These are phyloP conservation scores for Ophiorrhiza pumila DNA, from an alignment of 257 asterid genomes.

Conservation along the genomic window DNA sequence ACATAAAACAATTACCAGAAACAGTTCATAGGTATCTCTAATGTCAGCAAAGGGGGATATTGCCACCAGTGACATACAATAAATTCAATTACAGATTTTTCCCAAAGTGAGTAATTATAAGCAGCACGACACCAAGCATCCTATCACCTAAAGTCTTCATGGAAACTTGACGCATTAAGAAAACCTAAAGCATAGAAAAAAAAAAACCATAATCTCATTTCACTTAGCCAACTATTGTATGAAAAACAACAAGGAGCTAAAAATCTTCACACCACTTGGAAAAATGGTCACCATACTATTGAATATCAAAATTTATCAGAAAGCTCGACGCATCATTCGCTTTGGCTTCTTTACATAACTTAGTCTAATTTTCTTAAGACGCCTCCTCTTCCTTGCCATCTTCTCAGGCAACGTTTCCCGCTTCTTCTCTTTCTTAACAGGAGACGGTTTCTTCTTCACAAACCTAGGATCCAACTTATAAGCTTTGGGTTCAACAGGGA, in stretches of 20 bases:
- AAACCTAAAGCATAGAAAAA: background rate
- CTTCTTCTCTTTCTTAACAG: slow-evolving; percentile 76
- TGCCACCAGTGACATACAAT: background rate
- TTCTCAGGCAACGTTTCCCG: slow-evolving; percentile 90
- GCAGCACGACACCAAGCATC: background rate
- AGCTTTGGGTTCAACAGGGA: slow-evolving; percentile 58
- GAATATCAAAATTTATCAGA: slow-evolving; percentile 26
- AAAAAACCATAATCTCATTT: background rate
- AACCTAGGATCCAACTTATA: slow-evolving; percentile 73
- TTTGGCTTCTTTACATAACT: slow-evolving; percentile 94
- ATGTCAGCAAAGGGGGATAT: background rate
- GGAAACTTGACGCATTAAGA: background rate
- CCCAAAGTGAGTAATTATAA: background rate
- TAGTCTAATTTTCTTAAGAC: slow-evolving; percentile 62
- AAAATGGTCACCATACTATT: slow-evolving; percentile 15
- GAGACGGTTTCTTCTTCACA: slow-evolving; percentile 54
- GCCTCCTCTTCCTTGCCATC: slow-evolving; percentile 89
- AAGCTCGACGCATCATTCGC: slow-evolving; percentile 48
- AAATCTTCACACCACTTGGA: slow-evolving; percentile 16
- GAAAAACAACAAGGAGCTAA: too few species aligned
- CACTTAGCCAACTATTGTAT: too few species aligned
- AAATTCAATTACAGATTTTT: background rate
- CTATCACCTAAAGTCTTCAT: background rate
- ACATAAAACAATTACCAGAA: background rate
- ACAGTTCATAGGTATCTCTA: background rate